Evolutionary conservation across 2,329 filamentous ascomycete genomes (phyloP).

Genomic region (Fusarium sp.): DNA sequence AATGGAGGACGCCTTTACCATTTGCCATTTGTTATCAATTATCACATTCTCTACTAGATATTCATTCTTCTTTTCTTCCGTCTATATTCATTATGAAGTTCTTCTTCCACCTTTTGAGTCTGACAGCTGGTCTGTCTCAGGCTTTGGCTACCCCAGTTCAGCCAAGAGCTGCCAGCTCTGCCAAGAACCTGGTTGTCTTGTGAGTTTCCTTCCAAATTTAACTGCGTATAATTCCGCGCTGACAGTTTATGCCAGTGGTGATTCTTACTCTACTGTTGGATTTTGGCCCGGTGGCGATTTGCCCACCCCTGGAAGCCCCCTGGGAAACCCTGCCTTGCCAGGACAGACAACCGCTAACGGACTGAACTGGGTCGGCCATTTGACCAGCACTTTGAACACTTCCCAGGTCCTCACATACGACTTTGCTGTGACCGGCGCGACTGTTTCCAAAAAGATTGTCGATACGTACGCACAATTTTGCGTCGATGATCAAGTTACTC

Average conservation of each 20-base stretch:
- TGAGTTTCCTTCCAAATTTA: not conserved
- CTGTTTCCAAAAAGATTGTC: conserved; percentile 33
- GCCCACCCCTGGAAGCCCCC: conserved; percentile 2
- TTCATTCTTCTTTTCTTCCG: not conserved
- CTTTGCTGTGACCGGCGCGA: conserved; percentile 38
- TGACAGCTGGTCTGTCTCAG: conserved; percentile 23
- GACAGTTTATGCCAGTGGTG: not conserved
- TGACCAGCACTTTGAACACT: conserved; percentile 26
- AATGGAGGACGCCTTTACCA: not conserved
- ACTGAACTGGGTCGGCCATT: conserved; percentile 37
- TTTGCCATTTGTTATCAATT: not conserved
- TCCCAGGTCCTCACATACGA: conserved; percentile 29
- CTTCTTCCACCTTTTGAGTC: not conserved
- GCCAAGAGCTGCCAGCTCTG: not conserved
- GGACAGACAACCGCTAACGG: conserved; percentile 35
- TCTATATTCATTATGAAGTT: not conserved
- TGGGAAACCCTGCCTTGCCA: conserved; percentile 27
- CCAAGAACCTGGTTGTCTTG: conserved; percentile 21
- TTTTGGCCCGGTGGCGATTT: conserved; percentile 31
- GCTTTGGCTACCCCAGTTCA: not conserved
- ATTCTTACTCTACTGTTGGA: conserved; percentile 37
- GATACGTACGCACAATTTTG: conserved; percentile 26
- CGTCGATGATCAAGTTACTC: conserved; percentile 32
- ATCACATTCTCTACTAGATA: not conserved
- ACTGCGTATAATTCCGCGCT: fast-evolving